Percentiles rank a stretch among this genome's conserved stretches.
Evolutionary conservation across 106 monocot species (phyloP).

Genomic region (Phalaenopsis aphrodite): DNA sequence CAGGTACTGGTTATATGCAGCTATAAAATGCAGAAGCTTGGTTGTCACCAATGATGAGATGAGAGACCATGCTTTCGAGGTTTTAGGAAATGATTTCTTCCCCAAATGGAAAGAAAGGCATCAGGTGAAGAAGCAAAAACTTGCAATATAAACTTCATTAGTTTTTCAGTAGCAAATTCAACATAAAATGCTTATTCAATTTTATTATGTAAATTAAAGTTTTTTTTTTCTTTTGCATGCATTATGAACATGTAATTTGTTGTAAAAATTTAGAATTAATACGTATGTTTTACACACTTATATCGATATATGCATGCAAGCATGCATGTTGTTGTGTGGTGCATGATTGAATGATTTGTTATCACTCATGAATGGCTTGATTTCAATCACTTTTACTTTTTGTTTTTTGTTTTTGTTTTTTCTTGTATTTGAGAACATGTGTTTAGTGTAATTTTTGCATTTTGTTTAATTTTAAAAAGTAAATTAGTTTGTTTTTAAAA

Average conservation of each 20-base stretch:
- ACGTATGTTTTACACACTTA: neutral
- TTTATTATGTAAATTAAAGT: neutral
- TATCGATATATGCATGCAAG: neutral
- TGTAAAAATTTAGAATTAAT: neutral
- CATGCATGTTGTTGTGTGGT: neutral
- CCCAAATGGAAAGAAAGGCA: constrained; percentile 94
- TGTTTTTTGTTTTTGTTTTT: too few species aligned
- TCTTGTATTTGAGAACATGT: too few species aligned
- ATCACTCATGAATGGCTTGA: neutral
- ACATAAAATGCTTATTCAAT: neutral
- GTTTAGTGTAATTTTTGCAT: too few species aligned
- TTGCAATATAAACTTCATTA: neutral
- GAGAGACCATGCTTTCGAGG: constrained; percentile 82
- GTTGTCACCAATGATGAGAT: constrained; percentile 90
- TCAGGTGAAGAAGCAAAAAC: constrained; percentile 42
- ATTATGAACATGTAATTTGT: neutral
- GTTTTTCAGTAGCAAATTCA: neutral
- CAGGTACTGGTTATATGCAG: constrained; percentile 99
- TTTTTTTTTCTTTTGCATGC: neutral
- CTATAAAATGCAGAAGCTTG: constrained; percentile 74
- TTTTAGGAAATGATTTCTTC: constrained; percentile 77
- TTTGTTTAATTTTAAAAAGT: too few species aligned
- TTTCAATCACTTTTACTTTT: too few species aligned
- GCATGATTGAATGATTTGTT: neutral
- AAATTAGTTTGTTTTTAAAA: too few species aligned